Percentiles rank a stretch among this genome's conserved stretches.
phyloP scores from a whole-genome alignment of 495 filamentous ascomycete genomes.

The Penicillium fimorum region DNA sequence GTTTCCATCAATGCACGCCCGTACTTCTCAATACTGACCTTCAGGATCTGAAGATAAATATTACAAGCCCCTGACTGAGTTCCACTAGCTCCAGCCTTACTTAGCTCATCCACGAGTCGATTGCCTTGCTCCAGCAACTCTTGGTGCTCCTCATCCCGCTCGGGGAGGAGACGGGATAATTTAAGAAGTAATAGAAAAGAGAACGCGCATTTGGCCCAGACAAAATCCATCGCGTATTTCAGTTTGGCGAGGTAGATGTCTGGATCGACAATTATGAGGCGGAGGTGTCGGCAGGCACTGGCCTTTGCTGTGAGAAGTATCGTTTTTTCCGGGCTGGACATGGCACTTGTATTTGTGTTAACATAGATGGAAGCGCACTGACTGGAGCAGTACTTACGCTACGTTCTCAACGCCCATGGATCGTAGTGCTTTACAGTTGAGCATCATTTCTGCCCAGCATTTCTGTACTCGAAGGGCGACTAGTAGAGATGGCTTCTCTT shows the following conservation, averaged over 20 bases:
- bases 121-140: constrained; percentile 45
- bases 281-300: constrained; percentile 50
- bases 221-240: constrained; percentile 55
- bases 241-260: constrained; percentile 49
- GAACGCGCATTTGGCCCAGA: constrained; percentile 57
- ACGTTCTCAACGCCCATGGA: constrained; percentile 50
- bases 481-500: constrained; percentile 38
- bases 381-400: constrained; percentile 23
- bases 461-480: constrained; percentile 44
- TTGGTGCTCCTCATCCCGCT: constrained; percentile 37
- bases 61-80: constrained; percentile 34
- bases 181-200: constrained; percentile 52
- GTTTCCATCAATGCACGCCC: constrained; percentile 40
- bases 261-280: constrained; percentile 39
- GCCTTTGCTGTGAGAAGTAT: constrained; percentile 47
- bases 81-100: constrained; percentile 28
- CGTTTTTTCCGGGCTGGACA: constrained; percentile 41
- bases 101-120: constrained; percentile 43
- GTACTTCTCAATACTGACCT: constrained; percentile 50
- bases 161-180: constrained; percentile 48
- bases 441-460: constrained; percentile 51
- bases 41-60: constrained; percentile 43
- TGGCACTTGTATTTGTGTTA: constrained; percentile 25
- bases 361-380: background rate
- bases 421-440: constrained; percentile 48